Conservation (phyloP, 306 rosid species). For the Heteromeles arbutifolia region DNA sequence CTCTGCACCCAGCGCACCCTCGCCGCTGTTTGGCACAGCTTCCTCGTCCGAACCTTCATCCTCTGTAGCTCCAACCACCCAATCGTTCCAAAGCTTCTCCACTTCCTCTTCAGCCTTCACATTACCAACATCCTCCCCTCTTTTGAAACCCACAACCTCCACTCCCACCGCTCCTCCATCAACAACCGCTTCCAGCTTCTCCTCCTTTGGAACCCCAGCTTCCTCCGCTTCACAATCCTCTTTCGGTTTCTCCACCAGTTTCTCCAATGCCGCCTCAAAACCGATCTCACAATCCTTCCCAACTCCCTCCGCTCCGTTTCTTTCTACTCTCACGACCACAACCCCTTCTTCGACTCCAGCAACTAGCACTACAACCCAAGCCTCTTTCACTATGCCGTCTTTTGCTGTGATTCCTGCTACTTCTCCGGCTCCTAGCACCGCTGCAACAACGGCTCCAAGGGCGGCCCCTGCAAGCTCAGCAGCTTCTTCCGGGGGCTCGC, state of each 20-base stretch:
- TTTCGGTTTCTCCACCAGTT: no score
- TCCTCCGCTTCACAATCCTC: no score
- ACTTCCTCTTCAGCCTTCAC: conserved; percentile 10
- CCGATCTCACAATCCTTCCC: conserved; percentile 32
- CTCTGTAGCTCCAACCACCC: conserved; percentile 22
- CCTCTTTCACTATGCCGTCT: no score
- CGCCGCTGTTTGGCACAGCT: neutral
- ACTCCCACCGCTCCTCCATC: conserved; percentile 1
- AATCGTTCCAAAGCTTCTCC: neutral
- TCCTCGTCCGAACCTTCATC: conserved; percentile 2
- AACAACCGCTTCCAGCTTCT: no score
- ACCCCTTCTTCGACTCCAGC: conserved; percentile 28
- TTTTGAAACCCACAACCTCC: conserved; percentile 13
- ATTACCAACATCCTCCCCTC: conserved; percentile 13
- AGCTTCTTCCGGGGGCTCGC: neutral
- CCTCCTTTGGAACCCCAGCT: no score
- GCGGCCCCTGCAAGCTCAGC: conserved; percentile 26
- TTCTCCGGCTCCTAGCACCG: neutral
- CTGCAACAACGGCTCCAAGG: conserved; percentile 17
- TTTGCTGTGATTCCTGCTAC: conserved; percentile 22
- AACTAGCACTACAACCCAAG: no score
- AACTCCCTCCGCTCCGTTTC: conserved; percentile 38
- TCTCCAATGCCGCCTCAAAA: neutral
- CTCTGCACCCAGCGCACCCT: no score
- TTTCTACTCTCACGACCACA: conserved; percentile 53